Evolutionary conservation across 2,329 filamentous ascomycete species (phyloP).

Genomic region (Parafenestella ontariensis): DNA sequence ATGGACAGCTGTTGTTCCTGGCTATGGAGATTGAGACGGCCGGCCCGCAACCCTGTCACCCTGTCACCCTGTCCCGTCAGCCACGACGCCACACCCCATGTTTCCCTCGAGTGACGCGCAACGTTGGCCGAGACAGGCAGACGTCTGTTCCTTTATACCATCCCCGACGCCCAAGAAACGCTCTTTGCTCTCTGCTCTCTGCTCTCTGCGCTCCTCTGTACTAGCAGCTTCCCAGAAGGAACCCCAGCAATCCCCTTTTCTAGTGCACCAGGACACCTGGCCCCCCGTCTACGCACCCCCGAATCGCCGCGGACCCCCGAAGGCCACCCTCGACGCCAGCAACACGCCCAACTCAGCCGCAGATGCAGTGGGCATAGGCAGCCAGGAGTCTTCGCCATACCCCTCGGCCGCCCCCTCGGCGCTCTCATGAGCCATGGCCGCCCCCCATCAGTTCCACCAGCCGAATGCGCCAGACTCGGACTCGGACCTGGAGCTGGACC

Average conservation of each 20-base stretch:
- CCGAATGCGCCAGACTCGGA: slow-evolving; percentile 71
- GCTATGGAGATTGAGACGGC: slow-evolving; percentile 11
- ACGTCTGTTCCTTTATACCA: too few species aligned
- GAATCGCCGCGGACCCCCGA: slow-evolving; percentile 35
- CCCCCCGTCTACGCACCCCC: slow-evolving; percentile 17
- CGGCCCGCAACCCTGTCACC: slow-evolving; percentile 12
- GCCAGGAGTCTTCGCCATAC: neutral
- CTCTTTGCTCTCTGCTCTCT: too few species aligned
- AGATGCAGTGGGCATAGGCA: slow-evolving; percentile 20
- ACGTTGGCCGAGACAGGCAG: neutral
- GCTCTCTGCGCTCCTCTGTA: too few species aligned
- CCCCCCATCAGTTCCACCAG: slow-evolving; percentile 55
- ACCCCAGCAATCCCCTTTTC: too few species aligned
- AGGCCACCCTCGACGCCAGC: slow-evolving; percentile 13
- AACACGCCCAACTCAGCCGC: slow-evolving; percentile 4
- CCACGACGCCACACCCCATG: slow-evolving; percentile 20
- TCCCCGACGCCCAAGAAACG: too few species aligned
- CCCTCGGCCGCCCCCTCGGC: slow-evolving; percentile 11
- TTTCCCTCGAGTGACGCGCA: slow-evolving; percentile 5
- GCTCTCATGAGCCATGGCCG: slow-evolving; percentile 54
- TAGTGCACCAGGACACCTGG: slow-evolving; percentile 21
- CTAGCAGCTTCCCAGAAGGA: too few species aligned
- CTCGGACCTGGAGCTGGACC: slow-evolving; percentile 78
- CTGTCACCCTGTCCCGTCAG: slow-evolving; percentile 16
- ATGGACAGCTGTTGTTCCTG: slow-evolving; percentile 42